Base-by-base conservation (phyloP, 75 land plant species). In the Pinus taeda region DNA sequence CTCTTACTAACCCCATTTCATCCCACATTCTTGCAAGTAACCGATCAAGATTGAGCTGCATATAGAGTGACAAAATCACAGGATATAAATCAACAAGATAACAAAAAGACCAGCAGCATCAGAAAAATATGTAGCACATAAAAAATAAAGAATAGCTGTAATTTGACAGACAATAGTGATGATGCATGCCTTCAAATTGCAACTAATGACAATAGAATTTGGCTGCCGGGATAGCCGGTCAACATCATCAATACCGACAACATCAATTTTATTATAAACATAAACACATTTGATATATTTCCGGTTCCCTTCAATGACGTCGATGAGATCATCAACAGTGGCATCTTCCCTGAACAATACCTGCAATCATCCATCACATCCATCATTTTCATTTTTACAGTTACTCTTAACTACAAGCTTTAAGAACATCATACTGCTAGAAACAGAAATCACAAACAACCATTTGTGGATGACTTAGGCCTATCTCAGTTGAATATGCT, bases 251-350 rank as follows among this genome's bases (percentile, higher is more conserved):
- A 95, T 97, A 77, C 99, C 99, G 72, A 92, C 81, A 26, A 97
- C 99, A 85, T 97, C 99, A 77, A 97, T 94, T 82, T 97, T 97
- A 86, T 97, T 97, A 79, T 97, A 97, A 57, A 97, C 99, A 83
- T 97, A 97, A 33, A 97, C 78, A 79, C 99, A 97, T 76, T 94
- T 94, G 81, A 97, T 94, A 74, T 97, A 97, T 74, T 97, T 97
- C 5, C 99, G 90, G 61, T 97, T 97, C 14, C 99, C 99, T 78
- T 97, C 99, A 73, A 97, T 95, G 37, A 97, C 95, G 86, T 97
- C 99, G 74, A 97, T 97, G 45, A 97, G 82, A 85, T 97, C 99
- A 83, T 97, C 99, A 60, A 97, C 99, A 67, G 98, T 95, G 57
- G 99, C 99, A 91, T 97, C 98, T 80, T 97, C 99, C 42, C 98